Base-by-base conservation (phyloP, 371 early-diverging fungal species). In the Mucor saturninus region DNA sequence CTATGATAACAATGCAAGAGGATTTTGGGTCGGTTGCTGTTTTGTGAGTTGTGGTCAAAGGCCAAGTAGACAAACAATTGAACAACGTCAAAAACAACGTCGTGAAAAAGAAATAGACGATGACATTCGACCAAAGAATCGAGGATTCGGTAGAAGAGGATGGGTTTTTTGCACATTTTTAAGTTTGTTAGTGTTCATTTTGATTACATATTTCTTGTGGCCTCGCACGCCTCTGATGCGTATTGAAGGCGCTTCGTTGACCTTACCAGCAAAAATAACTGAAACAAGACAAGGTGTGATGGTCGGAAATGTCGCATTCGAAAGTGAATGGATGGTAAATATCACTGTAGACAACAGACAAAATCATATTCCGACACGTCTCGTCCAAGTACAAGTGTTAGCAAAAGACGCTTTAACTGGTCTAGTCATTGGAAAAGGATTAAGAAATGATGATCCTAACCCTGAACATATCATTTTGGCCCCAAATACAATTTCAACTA, bases 141-240 rank as follows among this genome's bases (percentile, higher is more conserved):
- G 56, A 59, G 56, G 67, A 6, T 78, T 68, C 40, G 72, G 72
- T 38, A 65, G 71, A 21, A 69, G 68, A 32, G 60, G 69, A 35
- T 75, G 79, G 70, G 80, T 79, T 5, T 64, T 79, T 57, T 65
- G 59, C 45, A 65, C 61, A 1, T 79, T 79, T 62, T 31, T 79
- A 6, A 53, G 61, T 37, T 38, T 76, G 4, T 62, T 79, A 40
- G 35, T 74, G 13, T n/a, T 61, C 15, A 56, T 62, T 1, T 49
- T 73, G 2, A 45, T 69, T 3, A 57, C 69, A 28, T 76, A 68
- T 43, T 58, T 76, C 32, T 58, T 74, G 5, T 80, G 80, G 78
- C 78, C 78, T 26, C 76, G 77, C 5, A 76, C 77, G 15, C 80
- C 80, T 0, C 45, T 80, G n/a, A 75, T 80, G 65, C 76, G 80